These are phyloP conservation scores for Adansonia grandidieri DNA, from an alignment of 441 rosid species.

Conservation along the genomic window DNA sequence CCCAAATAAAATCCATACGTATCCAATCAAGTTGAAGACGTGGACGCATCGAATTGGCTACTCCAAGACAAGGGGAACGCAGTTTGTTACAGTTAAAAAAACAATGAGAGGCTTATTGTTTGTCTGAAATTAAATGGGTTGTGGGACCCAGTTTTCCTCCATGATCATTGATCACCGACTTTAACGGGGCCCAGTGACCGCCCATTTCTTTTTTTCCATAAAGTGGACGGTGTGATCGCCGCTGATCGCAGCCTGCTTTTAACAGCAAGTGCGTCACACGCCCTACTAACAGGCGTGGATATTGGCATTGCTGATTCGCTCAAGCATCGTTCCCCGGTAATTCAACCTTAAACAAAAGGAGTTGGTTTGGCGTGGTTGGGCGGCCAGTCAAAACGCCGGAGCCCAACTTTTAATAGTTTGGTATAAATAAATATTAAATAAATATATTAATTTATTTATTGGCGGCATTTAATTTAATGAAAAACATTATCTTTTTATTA, in stretches of 20 bases:
- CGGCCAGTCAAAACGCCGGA: background rate
- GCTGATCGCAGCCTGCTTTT: constrained; percentile 1
- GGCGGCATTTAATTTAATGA: background rate
- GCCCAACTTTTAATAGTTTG: background rate
- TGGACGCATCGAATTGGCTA: background rate
- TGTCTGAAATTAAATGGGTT: background rate
- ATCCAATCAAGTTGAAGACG: background rate
- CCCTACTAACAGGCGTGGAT: background rate
- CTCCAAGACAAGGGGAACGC: background rate
- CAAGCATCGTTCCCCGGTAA: background rate
- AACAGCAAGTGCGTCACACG: background rate
- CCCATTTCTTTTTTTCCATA: constrained; percentile 26
- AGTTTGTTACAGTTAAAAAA: background rate
- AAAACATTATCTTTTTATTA: too few relatives aligned
- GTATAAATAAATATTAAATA: background rate
- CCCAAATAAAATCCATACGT: background rate
- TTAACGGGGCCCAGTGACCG: constrained; percentile 43
- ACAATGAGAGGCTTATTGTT: background rate
- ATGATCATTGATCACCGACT: constrained; percentile 36
- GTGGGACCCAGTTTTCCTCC: constrained; percentile 29
- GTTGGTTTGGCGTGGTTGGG: background rate
- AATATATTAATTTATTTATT: too few relatives aligned
- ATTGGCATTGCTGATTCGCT: background rate
- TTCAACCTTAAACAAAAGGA: background rate
- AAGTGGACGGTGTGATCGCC: constrained; percentile 43